Evolutionary conservation across 2,329 filamentous ascomycete species (phyloP), one percentile per base, ranked within the genome.

Genomic region (Boeremia exigua): DNA sequence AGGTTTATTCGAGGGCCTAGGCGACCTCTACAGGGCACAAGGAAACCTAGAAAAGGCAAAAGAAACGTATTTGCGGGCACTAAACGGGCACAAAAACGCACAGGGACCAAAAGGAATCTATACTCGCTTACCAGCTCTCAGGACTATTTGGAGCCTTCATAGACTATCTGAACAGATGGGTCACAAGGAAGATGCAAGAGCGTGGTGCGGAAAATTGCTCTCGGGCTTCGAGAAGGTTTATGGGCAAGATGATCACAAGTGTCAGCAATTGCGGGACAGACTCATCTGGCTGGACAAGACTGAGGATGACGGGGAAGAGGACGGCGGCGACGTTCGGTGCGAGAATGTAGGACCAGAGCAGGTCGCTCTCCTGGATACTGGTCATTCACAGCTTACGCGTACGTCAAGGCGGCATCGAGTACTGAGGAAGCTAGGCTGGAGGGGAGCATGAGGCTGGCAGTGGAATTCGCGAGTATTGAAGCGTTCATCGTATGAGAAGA

Each of bases 181-280:
- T 17, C 32, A 39, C 8, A 17, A 40, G 38, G 46, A 61, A 2
- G 34, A 56, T 15, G 44, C 51, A 11, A 48, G 30, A 15, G 28
- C 2, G 14, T 54, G 44, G 48, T 56, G 52, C 47, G 33, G 14
- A 29, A 40, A 48, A 43, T 44, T 39, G 12, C 55, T 58, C 12
- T 29, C 10, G 15, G 45, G 45, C 6, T 54, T 49, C 33, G 43
- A 50, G 39, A 50, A 50, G 19, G 27, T 50, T 12, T 48, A 27
- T 43, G 38, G 48, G 29, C 7, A 37, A 36, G 23, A 39, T n/a
- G 45, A 49, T 39, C 5, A 14, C 7, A 36, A 42, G 30, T 54
- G 51, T 36, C 44, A 48, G 37, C 5, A 6, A 2, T 28, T 54
- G 27, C 50, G 34, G 7, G 25, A 19, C 25, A 42, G 29, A 3